Base-by-base conservation (phyloP, 1,284 basidiomycete species). In the Microbotryum violaceum region DNA sequence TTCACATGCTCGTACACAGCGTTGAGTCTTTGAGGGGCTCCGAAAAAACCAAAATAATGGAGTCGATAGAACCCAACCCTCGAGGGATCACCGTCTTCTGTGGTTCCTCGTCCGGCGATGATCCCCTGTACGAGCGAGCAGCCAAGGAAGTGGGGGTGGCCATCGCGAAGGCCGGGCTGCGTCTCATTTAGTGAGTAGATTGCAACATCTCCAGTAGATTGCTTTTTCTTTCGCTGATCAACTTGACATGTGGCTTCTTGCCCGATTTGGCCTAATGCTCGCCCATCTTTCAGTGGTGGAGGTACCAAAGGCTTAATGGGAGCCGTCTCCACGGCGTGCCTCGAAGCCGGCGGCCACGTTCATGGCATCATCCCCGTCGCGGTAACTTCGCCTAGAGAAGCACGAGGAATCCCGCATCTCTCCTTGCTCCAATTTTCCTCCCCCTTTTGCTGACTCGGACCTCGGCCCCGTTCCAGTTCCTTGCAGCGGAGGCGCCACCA, bases 61-160 rank as follows among this genome's bases (percentile, higher is more conserved):
- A 14, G 4, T 42, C 37, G 37, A 16, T 18, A 18, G 12, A 42
- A 42, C 21, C 18, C 49, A 51, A 33, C 9, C 0, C 63, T 50
- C 61, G 70, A 45, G 70, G 72, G 25, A 63, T 74, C 63, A 74
- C 73, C 46, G 74, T 75, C 49, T 75, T 75, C 53, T 75, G 74
- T 70, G 74, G 74, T 51, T 70, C 72, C 0, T 69, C 70, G 21
- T 70, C 71, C 0, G 74, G 74, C 18, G 63, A 50, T 21, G 64
- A 70, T 46, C 70, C 71, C 29, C 61, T 62, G 21, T 75, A 71
- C 54, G 62, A 68, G 60, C 60, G 65, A 1, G 69, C 70, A 0
- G 73, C 67, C 6, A 20, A 49, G 4, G 42, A 54, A 21, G 23
- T 67, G 50, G 67, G 58, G 0, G 21, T 9, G 2, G 60, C 61